Conservation (phyloP, 2,329 filamentous ascomycete genomes). For the Didymosphaeria variabile region DNA sequence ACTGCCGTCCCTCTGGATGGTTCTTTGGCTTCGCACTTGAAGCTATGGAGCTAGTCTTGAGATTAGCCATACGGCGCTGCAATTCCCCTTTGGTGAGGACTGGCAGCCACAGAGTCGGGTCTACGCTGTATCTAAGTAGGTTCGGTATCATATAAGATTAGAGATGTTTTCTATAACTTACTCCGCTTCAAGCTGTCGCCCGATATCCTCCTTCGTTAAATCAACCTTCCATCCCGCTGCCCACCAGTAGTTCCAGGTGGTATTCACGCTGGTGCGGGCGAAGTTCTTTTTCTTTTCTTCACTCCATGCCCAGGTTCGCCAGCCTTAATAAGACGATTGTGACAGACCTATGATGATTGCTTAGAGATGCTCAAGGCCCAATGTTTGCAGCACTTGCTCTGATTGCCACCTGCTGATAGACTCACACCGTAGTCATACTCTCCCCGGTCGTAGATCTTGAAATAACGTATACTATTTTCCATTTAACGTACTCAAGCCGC, state of each 20-base stretch:
- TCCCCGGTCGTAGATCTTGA: neutral
- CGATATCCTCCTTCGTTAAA: conserved; percentile 6
- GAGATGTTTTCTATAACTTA: neutral
- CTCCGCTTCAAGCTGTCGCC: conserved; percentile 8
- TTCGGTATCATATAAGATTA: too few species aligned
- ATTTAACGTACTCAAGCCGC: neutral
- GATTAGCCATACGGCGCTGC: neutral
- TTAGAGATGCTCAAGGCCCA: neutral
- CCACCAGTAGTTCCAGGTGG: conserved; percentile 10
- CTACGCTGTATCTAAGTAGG: neutral
- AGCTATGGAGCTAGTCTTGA: neutral
- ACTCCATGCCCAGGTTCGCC: neutral
- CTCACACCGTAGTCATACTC: neutral
- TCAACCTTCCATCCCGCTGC: conserved; percentile 1
- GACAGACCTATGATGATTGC: neutral
- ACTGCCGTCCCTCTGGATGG: neutral
- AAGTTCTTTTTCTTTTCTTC: neutral
- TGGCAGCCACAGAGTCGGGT: neutral
- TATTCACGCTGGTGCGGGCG: neutral
- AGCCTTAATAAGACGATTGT: neutral
- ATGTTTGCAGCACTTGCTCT: neutral
- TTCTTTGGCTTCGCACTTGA: neutral
- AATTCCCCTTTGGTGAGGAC: neutral
- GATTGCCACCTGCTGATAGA: neutral
- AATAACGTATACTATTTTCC: neutral